These are phyloP conservation scores for Nemania sp. DNA, from an alignment of 2,329 filamentous ascomycete genomes.

Conservation along the genomic window DNA sequence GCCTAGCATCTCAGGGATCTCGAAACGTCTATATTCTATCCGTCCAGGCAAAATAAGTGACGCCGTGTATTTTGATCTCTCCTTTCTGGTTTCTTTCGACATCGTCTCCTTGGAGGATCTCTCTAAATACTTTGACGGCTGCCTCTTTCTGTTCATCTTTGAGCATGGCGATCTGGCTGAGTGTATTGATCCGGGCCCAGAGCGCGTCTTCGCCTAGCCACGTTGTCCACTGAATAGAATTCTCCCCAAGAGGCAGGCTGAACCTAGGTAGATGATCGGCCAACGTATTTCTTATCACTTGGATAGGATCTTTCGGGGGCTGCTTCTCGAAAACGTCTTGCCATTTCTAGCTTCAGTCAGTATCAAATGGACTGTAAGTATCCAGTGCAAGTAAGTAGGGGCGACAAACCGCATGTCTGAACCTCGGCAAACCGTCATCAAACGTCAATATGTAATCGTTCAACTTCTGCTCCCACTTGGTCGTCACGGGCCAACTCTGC, in stretches of 20 bases:
- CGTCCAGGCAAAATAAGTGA: conserved; percentile 67
- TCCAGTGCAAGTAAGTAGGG: background rate
- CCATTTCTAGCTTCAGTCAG: conserved; percentile 53
- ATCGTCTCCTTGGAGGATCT: conserved; percentile 55
- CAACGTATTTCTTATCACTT: conserved; percentile 50
- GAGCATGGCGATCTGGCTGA: conserved; percentile 69
- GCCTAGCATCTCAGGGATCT: conserved; percentile 7
- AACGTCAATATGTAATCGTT: conserved; percentile 60
- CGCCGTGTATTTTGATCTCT: conserved; percentile 65
- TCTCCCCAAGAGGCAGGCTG: conserved; percentile 62
- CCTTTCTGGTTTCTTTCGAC: conserved; percentile 63
- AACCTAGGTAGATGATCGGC: conserved; percentile 53
- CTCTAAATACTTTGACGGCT: conserved; percentile 55
- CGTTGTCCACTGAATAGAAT: conserved; percentile 58
- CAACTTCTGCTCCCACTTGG: conserved; percentile 63
- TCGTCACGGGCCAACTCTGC: conserved; percentile 55
- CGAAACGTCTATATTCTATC: conserved; percentile 44
- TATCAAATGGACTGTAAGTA: background rate
- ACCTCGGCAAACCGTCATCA: conserved; percentile 64
- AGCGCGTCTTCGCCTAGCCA: conserved; percentile 62
- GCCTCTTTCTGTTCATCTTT: conserved; percentile 52
- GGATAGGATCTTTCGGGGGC: conserved; percentile 54
- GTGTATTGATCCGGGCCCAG: conserved; percentile 66
- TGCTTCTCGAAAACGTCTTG: conserved; percentile 65
- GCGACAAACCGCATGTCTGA: conserved; percentile 56